phyloP scores from a whole-genome alignment of 1,139 yeast genomes.

The Candida sp. region DNA sequence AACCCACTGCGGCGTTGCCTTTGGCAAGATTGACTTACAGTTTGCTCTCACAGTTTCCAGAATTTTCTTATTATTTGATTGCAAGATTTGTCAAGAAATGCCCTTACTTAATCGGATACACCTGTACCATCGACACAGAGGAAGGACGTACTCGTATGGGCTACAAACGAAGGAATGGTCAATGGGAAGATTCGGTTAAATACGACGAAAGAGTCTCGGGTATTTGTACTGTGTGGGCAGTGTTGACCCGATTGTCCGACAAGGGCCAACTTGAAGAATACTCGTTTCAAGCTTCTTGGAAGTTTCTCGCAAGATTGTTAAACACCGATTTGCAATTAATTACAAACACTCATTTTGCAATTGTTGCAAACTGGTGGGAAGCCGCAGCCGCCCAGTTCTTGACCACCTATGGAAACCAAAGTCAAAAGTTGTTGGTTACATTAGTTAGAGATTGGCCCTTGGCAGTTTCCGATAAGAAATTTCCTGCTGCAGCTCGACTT shows the following conservation, averaged over 20 bases:
- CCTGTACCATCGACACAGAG: slow-evolving; percentile 73
- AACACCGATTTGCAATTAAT: slow-evolving; percentile 51
- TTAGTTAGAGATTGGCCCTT: slow-evolving; percentile 41
- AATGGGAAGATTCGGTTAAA: slow-evolving; percentile 75
- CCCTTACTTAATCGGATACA: slow-evolving; percentile 81
- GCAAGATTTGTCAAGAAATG: slow-evolving; percentile 91
- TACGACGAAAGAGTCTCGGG: slow-evolving; percentile 89
- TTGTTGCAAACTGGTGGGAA: slow-evolving; percentile 92
- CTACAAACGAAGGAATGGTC: slow-evolving; percentile 64
- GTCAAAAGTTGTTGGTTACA: slow-evolving; percentile 51
- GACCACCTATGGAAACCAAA: slow-evolving; percentile 66
- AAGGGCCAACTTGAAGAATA: slow-evolving; percentile 14
- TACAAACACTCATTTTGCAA: slow-evolving; percentile 67
- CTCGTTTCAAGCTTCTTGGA: slow-evolving; percentile 62
- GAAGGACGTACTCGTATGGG: slow-evolving; percentile 87
- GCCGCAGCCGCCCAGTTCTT: slow-evolving; percentile 60
- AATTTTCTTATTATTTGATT: slow-evolving; percentile 60
- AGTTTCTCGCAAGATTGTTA: slow-evolving; percentile 62
- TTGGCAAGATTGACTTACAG: slow-evolving; percentile 64
- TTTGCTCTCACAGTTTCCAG: slow-evolving; percentile 57
- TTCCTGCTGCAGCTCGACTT: slow-evolving; percentile 77
- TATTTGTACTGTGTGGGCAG: slow-evolving; percentile 76
- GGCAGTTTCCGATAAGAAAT: slow-evolving; percentile 44
- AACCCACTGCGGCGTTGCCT: slow-evolving; percentile 77
- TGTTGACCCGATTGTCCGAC: slow-evolving; percentile 49